A percentile compares a stretch with the other conserved stretches of the same genome.
Evolutionary conservation across 208 protist genomes (phyloP).

Genomic region (Trichomonas vaginalis): DNA sequence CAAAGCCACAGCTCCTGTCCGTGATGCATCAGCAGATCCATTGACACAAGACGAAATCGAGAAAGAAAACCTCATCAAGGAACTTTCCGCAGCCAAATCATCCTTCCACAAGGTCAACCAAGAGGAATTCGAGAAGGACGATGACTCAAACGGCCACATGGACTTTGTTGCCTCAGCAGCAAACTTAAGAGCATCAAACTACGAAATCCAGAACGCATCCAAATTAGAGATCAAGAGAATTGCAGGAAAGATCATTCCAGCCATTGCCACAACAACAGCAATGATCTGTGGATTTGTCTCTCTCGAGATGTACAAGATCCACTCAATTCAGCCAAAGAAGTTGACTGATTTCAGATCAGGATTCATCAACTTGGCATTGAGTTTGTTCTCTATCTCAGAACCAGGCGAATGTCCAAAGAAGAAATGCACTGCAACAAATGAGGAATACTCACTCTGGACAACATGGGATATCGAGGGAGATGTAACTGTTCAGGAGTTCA

Average conservation of each 20-base stretch:
- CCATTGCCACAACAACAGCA: slow-evolving; percentile 98
- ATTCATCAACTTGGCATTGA: not conserved
- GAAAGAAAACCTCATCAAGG: not conserved
- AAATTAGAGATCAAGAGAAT: slow-evolving; percentile 35
- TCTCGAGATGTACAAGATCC: slow-evolving; percentile 87
- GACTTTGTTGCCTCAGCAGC: slow-evolving; percentile 43
- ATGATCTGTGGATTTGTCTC: slow-evolving; percentile 85
- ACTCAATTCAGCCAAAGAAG: not conserved
- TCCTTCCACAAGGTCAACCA: not conserved
- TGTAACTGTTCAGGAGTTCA: not conserved
- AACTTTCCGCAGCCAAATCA: not conserved
- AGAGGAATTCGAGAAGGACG: slow-evolving; percentile 53
- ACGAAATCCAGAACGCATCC: slow-evolving; percentile 34
- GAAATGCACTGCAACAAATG: not conserved
- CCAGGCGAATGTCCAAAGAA: not conserved
- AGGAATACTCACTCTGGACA: not conserved
- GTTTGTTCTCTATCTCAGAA: not conserved
- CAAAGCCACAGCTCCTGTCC: slow-evolving; percentile 42
- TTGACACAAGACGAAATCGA: not conserved
- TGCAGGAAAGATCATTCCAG: slow-evolving; percentile 95
- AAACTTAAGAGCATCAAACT: slow-evolving; percentile 50
- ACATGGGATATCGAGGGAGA: not conserved
- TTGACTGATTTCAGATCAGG: not conserved
- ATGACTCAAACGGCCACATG: slow-evolving; percentile 54
- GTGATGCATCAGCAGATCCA: not conserved